Base-by-base conservation (phyloP, 176 grass and related monocot genomes). In the Rhipidocladum racemiflorum region DNA sequence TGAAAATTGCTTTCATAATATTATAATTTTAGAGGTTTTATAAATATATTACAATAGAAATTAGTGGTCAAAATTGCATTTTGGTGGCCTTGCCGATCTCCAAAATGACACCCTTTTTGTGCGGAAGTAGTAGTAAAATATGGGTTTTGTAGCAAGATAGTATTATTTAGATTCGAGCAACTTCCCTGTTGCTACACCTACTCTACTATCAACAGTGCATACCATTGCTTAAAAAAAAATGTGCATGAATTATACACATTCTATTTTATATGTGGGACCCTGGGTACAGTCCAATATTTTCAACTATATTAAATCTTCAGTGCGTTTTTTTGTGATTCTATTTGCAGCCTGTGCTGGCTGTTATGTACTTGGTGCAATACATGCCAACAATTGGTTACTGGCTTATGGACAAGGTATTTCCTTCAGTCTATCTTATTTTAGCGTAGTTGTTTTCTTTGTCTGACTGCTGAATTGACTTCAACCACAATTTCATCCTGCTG, bases 351-450 rank as follows among this genome's bases (percentile, higher is more conserved):
- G 92, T 98, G 62, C 54, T 98, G 76, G 65, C 90, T 45, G 96
- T 93, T 74, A 98, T 98, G 92, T 98, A 95, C 84, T 77, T 98
- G 84, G 85, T 91, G 57, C 96, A 95, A 69, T 98, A 98, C 82
- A 91, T 83, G 80, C 96, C 96, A 79, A 88, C 88, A 59, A 13
- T 95, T 88, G 92, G 90, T 78, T 91, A 74, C 71, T 98, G 92
- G 96, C 76, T 98, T 20, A 91, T 98, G 95, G 95, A 95, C 67
- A 91, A 89, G 95, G 95, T 98, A 93, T 81, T 83, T 72, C 32
- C 50, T 84, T 21, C 71, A 65, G 18, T 74, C 30, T 64, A 50
- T 81, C 68, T 53, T 65, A 48, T 36, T 86, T 74, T 67, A 32
- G 12, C 1, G 3, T 49, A n/a, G 36, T 36, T 21, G 7, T 30